These are phyloP conservation scores for Taiozyma sp. DNA, from an alignment of 1,139 yeast species.

Conservation along the genomic window DNA sequence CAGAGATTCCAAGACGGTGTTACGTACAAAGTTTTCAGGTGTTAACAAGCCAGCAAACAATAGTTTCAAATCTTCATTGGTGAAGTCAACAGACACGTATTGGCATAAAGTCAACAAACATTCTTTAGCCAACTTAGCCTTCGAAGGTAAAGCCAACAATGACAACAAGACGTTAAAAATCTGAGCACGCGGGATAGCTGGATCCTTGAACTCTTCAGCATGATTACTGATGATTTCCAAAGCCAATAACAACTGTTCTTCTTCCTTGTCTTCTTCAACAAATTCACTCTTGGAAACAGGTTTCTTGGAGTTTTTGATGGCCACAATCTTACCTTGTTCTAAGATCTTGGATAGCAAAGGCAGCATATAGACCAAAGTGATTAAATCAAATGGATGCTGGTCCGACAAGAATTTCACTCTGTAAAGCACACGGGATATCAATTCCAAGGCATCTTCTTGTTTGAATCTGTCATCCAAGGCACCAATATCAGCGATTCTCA, in stretches of 20 bases:
- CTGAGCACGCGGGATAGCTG: constrained; percentile 62
- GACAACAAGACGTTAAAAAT: constrained; percentile 60
- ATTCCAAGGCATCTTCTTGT: constrained; percentile 48
- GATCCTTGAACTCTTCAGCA: constrained; percentile 67
- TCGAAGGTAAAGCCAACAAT: constrained; percentile 68
- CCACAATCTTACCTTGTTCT: constrained; percentile 52
- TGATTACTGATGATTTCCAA: constrained; percentile 75
- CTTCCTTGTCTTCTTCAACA: constrained; percentile 78
- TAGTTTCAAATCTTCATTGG: constrained; percentile 51
- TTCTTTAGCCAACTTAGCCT: constrained; percentile 79
- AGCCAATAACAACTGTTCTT: constrained; percentile 77
- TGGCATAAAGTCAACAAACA: constrained; percentile 75
- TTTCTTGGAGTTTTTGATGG: constrained; percentile 44
- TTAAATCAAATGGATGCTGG: constrained; percentile 64
- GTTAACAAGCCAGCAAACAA: constrained; percentile 57
- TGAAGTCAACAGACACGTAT: constrained; percentile 60
- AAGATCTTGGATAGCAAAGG: constrained; percentile 68
- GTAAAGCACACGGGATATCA: constrained; percentile 65
- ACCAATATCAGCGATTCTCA: constrained; percentile 45
- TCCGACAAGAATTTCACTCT: constrained; percentile 72
- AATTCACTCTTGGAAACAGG: constrained; percentile 54
- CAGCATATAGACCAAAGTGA: constrained; percentile 65
- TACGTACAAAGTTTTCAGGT: constrained; percentile 67
- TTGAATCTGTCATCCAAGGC: constrained; percentile 38
- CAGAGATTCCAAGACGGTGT: constrained; percentile 73